A percentile compares a stretch with the other conserved stretches of the same genome.
Evolutionary conservation across 202 grass and related monocot species (phyloP).

Genomic region (Zoysia matrella): DNA sequence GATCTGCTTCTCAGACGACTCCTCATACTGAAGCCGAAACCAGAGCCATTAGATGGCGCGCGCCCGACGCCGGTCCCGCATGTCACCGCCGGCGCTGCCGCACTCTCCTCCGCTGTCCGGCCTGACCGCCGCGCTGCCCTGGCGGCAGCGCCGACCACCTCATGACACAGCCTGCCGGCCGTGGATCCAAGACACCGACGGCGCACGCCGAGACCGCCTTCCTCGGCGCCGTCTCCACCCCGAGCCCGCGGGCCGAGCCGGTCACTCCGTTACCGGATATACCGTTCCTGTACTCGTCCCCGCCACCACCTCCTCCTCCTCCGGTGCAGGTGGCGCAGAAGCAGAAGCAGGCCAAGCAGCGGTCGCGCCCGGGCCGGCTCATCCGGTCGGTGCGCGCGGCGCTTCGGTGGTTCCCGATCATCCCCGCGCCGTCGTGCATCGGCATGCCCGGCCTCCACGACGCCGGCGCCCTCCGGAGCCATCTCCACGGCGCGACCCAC

Average conservation of each 20-base stretch:
- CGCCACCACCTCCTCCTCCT: not conserved
- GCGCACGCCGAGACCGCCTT: not conserved
- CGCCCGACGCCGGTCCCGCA: not conserved
- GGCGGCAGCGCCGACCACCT: constrained; percentile 35
- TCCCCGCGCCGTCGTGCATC: constrained; percentile 59
- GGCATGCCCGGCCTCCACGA: constrained; percentile 42
- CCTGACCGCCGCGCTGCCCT: constrained; percentile 26
- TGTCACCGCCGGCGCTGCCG: constrained; percentile 23
- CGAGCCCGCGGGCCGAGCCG: not conserved
- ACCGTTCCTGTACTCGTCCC: not conserved
- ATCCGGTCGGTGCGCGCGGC: constrained; percentile 63
- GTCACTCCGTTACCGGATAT: not conserved
- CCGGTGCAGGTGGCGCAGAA: not conserved
- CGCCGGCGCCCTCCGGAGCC: constrained; percentile 16
- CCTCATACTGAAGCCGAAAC: too few relatives aligned
- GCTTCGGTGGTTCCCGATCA: constrained; percentile 78
- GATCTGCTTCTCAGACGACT: too few relatives aligned
- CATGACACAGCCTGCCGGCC: constrained; percentile 56
- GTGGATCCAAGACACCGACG: constrained; percentile 1
- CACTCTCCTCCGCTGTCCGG: constrained; percentile 2
- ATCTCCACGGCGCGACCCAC: constrained; percentile 62
- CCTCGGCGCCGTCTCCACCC: not conserved
- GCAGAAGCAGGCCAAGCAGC: not conserved
- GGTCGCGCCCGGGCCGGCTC: not conserved
- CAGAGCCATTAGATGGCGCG: too few relatives aligned